Conservation (phyloP, 2,329 filamentous ascomycete species). For the Xylaria sp. region DNA sequence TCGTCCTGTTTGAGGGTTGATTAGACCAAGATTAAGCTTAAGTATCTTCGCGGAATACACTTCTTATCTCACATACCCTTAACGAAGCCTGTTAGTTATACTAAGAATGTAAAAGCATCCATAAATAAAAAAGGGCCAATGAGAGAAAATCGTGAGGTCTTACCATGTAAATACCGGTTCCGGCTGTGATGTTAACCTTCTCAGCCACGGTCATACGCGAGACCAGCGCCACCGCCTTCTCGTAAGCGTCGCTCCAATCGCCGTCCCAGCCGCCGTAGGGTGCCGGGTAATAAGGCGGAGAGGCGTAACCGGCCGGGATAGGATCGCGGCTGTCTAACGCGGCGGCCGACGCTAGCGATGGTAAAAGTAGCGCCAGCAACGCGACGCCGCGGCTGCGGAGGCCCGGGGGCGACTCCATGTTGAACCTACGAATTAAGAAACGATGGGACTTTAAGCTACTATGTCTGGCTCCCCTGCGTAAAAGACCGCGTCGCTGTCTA, state of each 20-base stretch:
- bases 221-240: constrained; percentile 74
- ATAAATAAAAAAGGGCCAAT: background rate
- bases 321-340: constrained; percentile 42
- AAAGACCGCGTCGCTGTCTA: constrained; percentile 14
- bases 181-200: constrained; percentile 80
- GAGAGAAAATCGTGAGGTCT: constrained; percentile 36
- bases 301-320: constrained; percentile 53
- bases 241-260: constrained; percentile 76
- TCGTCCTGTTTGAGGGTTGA: constrained; percentile 53
- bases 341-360: constrained; percentile 36
- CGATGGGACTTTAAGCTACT: background rate
- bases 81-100: constrained; percentile 34
- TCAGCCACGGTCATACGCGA: constrained; percentile 81
- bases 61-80: constrained; percentile 37
- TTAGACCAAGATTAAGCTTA: constrained; percentile 20
- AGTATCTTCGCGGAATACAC: background rate
- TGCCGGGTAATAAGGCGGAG: constrained; percentile 75
- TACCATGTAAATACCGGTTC: constrained; percentile 77
- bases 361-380: constrained; percentile 38
- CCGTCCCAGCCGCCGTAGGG: constrained; percentile 76
- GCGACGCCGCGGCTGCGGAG: constrained; percentile 43
- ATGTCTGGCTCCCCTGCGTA: constrained; percentile 2
- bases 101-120: background rate
- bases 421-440: constrained; percentile 42
- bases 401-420: constrained; percentile 41